Base-by-base conservation (phyloP, 2,329 filamentous ascomycete genomes). In the Hypoxylon sp. region DNA sequence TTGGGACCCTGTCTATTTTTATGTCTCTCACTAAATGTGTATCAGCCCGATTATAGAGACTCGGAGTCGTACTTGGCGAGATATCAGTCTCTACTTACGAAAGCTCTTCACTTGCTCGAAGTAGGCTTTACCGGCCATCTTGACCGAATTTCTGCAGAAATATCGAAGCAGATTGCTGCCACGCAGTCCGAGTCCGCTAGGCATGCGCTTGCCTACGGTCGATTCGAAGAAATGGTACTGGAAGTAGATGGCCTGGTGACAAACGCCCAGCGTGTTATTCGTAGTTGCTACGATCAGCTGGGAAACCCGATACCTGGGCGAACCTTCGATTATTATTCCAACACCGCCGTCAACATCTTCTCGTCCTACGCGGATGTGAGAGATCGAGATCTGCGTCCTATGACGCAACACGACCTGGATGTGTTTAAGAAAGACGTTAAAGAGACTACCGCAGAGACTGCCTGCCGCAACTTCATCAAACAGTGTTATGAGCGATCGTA, bases 21-120 rank as follows among this genome's bases (percentile, higher is more conserved):
- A 6, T 8, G 7, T 1, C 15, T 6, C 20, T 15, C 52, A 50
- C 68, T 75, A 52, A 43, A 72, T 61, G 52, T 34, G 19, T 20
- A 15, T 17, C 70, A 93, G 90, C 86, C 91, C 7, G 88, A 87
- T 6, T 97, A 97, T 75, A 91, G 92, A 66, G 94, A 98, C 76
- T 90, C 94, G 2, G 90, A 93, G 65, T 88, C 91, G 1, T 98
- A 97, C 76, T 87, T 94, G 44, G 93, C 94, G 6, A 88, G 93
- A 62, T 98, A 98, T 76, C 88, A 92, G 63, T 84, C 95, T 0
- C 84, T 97, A 11, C 85, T 98, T 13, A 87, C 86, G 26, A 88
- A 88, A 69, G 85, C 87, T 0, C 79, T 90, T 8, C 87, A 89
- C 70, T 78, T 89, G 11, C 79, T 89, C 5, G 87, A 88, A 64